These are phyloP conservation scores for Hevea brasiliensis DNA, from an alignment of 345 rosid genomes.

Conservation along the genomic window DNA sequence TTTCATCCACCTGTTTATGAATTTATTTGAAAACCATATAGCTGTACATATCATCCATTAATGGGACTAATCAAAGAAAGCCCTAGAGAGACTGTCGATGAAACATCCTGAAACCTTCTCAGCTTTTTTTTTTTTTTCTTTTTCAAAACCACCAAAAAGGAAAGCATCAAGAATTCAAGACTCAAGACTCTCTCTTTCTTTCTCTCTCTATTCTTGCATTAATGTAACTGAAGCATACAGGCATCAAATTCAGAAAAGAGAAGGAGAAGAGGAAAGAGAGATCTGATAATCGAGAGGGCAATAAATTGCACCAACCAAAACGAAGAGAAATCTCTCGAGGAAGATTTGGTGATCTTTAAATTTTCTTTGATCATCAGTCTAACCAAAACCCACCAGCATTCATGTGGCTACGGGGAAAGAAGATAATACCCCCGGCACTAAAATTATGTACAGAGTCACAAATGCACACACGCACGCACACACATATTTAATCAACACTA, in stretches of 20 bases:
- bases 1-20: constrained; percentile 12
- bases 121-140: constrained; percentile 21
- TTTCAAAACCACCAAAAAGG: constrained; percentile 12
- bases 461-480: constrained; percentile 46
- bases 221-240: constrained; percentile 42
- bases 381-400: constrained; percentile 47
- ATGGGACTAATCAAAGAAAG: constrained; percentile 42
- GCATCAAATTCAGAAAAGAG: constrained; percentile 33
- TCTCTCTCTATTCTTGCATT: constrained; percentile 27
- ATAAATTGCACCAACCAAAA: constrained; percentile 38
- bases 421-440: constrained; percentile 31
- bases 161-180: constrained; percentile 17
- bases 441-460: constrained; percentile 45
- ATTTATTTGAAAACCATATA: constrained; percentile 9
- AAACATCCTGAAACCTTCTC: constrained; percentile 22
- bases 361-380: constrained; percentile 31
- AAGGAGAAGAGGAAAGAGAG: background rate
- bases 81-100: constrained; percentile 38
- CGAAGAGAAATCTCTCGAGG: constrained; percentile 10
- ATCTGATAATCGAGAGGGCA: constrained; percentile 12
- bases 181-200: constrained; percentile 12
- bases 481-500: constrained; percentile 27
- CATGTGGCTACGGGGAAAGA: constrained; percentile 33
- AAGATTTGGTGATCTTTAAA: constrained; percentile 21
- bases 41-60: constrained; percentile 32